Percentiles rank a stretch among this genome's conserved stretches.
Conservation (phyloP, 345 rosid genomes). For the Bruguiera gymnorhiza region DNA sequence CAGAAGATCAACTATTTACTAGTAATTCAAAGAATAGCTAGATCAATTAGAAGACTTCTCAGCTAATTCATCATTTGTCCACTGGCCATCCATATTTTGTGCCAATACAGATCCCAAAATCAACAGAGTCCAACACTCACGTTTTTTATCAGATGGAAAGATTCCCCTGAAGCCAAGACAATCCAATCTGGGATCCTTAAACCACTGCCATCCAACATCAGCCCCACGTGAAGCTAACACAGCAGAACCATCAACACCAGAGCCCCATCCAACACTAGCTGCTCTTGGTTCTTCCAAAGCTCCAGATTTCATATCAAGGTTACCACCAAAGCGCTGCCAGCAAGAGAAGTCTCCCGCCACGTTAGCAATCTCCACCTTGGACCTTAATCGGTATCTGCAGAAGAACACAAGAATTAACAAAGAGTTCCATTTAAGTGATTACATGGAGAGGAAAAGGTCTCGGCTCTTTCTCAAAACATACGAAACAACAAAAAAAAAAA, state of each 20-base stretch:
- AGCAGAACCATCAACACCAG: constrained; percentile 48
- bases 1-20: constrained; percentile 13
- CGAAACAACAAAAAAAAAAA: no score
- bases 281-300: constrained; percentile 56
- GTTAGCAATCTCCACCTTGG: constrained; percentile 84
- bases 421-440: not conserved
- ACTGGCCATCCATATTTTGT: not conserved
- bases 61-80: not conserved
- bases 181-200: constrained; percentile 77
- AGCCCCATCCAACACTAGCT: constrained; percentile 69
- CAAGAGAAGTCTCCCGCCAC: constrained; percentile 62
- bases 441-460: not conserved
- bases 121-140: constrained; percentile 39
- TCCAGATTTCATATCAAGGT: constrained; percentile 34
- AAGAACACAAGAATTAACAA: not conserved
- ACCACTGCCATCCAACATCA: constrained; percentile 76
- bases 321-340: constrained; percentile 75
- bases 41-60: constrained; percentile 7
- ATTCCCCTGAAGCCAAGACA: constrained; percentile 79
- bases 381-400: constrained; percentile 73
- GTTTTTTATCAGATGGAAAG: constrained; percentile 52
- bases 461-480: no score
- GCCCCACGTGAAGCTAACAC: constrained; percentile 55
- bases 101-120: not conserved
- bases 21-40: constrained; percentile 1